Evolutionary conservation across 2,329 filamentous ascomycete species (phyloP), one percentile per base, ranked within the genome.

Genomic region (Pseudogymnoascus sp.): DNA sequence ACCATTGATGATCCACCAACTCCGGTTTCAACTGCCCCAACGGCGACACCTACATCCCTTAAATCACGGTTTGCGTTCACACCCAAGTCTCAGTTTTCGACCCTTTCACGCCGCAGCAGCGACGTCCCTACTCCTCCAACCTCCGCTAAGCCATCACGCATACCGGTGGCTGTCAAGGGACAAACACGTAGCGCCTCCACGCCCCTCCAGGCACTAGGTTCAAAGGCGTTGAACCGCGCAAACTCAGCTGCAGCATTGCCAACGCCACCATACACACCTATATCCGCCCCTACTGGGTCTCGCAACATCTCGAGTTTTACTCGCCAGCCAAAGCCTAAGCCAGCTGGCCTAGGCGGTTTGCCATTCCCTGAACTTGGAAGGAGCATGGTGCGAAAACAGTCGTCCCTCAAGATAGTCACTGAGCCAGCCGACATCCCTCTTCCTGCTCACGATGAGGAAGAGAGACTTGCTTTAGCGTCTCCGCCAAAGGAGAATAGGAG

Each of bases 351-450:
- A 61, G 44, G 63, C 8, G 62, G 60, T 33, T 56, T 69, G 2
- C 66, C 70, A 21, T 72, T 72, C 24, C 70, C 69, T 2, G 71
- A 73, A 44, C 68, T 71, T 7, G 63, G 37, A 13, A 63, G 60
- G 19, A 33, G 4, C 19, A 31, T 31, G 35, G 37, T 33, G 1
- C 4, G 31, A 10, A 59, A 33, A 16, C 53, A 64, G 62, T n/a
- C 59, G n/a, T 24, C 40, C 59, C 10, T 65, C 63, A 50, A 63
- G 10, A 63, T 37, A 24, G 59, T 76, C 76, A 19, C 71, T 76
- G 59, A 72, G 67, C 66, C 75, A 70, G 61, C 77, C 74, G 62
- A 74, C 67, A 64, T 78, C 71, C 53, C 72, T 73, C 67, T 76
- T 68, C 50, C 50, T 1, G n/a, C 29, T 21, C n/a, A 35, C 42